phyloP scores from a whole-genome alignment of 2,329 filamentous ascomycete genomes.

The Talaromyces sp. region DNA sequence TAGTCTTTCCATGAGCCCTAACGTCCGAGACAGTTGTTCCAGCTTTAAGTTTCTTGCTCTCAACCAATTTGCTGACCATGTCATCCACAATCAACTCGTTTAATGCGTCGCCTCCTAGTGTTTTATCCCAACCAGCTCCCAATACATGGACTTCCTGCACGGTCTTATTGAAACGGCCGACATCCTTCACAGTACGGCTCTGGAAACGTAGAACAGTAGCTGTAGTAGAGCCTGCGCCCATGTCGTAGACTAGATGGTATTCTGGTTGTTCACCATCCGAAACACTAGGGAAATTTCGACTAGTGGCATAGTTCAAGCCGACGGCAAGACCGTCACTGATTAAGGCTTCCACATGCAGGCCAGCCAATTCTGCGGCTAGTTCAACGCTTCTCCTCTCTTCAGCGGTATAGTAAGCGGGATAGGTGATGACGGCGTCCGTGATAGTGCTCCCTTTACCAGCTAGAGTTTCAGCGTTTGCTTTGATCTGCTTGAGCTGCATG shows the following conservation, averaged over 20 bases:
- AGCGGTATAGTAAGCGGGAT: conserved; percentile 83
- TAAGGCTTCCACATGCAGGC: conserved; percentile 77
- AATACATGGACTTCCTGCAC: conserved; percentile 90
- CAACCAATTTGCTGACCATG: conserved; percentile 76
- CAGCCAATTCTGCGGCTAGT: conserved; percentile 80
- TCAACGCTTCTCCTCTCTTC: conserved; percentile 86
- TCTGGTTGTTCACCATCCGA: conserved; percentile 82
- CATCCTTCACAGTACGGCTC: conserved; percentile 80
- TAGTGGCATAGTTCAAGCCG: conserved; percentile 91
- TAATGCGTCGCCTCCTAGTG: conserved; percentile 82
- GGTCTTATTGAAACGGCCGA: conserved; percentile 93
- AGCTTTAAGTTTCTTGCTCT: conserved; percentile 55
- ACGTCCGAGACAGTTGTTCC: conserved; percentile 44
- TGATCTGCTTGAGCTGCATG: conserved; percentile 92
- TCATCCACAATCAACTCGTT: conserved; percentile 86
- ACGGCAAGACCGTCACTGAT: conserved; percentile 90
- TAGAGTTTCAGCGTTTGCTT: conserved; percentile 78
- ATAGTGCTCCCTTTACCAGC: conserved; percentile 72
- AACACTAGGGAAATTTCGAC: conserved; percentile 79
- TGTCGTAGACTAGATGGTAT: conserved; percentile 91
- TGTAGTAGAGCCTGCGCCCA: conserved; percentile 93
- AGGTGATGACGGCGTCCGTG: conserved; percentile 79
- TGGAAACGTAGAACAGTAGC: conserved; percentile 89
- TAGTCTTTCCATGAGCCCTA: conserved; percentile 72
- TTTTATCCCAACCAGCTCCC: conserved; percentile 82